These are phyloP conservation scores for Polyplosphaeria fusca DNA, from an alignment of 495 filamentous ascomycete species.

Conservation along the genomic window DNA sequence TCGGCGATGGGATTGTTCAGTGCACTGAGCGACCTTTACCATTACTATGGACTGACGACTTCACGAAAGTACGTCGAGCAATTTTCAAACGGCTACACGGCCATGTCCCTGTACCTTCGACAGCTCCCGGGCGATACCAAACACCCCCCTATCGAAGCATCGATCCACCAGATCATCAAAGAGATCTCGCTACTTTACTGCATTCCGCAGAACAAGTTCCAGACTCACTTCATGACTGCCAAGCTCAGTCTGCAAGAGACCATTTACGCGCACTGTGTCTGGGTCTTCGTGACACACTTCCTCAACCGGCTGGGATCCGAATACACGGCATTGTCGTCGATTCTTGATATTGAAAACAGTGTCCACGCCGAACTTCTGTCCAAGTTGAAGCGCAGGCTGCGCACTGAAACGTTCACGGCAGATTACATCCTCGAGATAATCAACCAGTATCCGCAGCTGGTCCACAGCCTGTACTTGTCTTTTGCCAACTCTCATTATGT, in stretches of 20 bases:
- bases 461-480: conserved; percentile 83
- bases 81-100: conserved; percentile 96
- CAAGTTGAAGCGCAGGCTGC: conserved; percentile 91
- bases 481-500: conserved; percentile 91
- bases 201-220: conserved; percentile 94
- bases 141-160: conserved; percentile 81
- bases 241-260: conserved; percentile 92
- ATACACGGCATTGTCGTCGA: conserved; percentile 79
- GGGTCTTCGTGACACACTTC: conserved; percentile 97
- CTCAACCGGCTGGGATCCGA: conserved; percentile 89
- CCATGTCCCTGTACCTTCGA: conserved; percentile 89
- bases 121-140: conserved; percentile 57
- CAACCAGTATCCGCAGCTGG: conserved; percentile 79
- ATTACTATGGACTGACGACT: conserved; percentile 96
- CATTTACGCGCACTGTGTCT: conserved; percentile 93
- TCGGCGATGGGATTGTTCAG: conserved; percentile 94
- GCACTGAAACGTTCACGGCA: conserved; percentile 94
- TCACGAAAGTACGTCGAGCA: conserved; percentile 96
- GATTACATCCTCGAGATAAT: conserved; percentile 98
- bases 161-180: conserved; percentile 98
- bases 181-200: conserved; percentile 96
- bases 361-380: conserved; percentile 85
- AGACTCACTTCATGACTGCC: conserved; percentile 82
- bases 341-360: conserved; percentile 76
- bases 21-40: conserved; percentile 91